A percentile compares a stretch with the other conserved stretches of the same genome.
phyloP scores from a whole-genome alignment of 1,284 basidiomycete species.

The Anthracocystis panici-leucophaei region DNA sequence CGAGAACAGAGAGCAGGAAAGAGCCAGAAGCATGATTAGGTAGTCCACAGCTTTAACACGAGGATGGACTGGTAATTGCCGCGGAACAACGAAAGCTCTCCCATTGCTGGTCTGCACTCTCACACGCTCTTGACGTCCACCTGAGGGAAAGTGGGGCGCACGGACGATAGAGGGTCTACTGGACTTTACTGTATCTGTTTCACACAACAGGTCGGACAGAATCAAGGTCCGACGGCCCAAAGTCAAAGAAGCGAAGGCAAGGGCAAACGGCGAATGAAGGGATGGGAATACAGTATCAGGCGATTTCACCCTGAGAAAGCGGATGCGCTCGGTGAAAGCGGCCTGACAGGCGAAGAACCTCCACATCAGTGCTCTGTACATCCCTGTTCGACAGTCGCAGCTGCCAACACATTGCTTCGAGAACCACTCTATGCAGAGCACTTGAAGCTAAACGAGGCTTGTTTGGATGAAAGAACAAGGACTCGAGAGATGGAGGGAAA shows the following conservation, averaged over 20 bases:
- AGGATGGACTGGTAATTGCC: constrained; percentile 7
- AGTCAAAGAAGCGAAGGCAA: neutral
- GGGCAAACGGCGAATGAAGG: constrained; percentile 8
- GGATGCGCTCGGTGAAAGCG: constrained; percentile 6
- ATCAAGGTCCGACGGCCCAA: constrained; percentile 7
- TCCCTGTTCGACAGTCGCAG: too few relatives aligned
- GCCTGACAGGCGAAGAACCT: neutral
- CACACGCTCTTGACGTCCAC: neutral
- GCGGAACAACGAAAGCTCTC: constrained; percentile 12
- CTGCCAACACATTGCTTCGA: neutral
- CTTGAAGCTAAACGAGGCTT: neutral
- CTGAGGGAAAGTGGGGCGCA: neutral
- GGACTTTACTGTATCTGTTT: too few relatives aligned
- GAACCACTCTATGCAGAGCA: neutral
- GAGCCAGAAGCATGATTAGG: constrained; percentile 14
- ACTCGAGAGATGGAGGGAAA: neutral
- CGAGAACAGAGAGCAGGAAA: neutral
- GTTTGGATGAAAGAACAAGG: neutral
- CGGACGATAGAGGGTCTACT: neutral
- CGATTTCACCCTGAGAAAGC: constrained; percentile 15
- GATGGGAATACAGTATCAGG: constrained; percentile 21
- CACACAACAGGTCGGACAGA: neutral
- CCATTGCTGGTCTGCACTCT: neutral
- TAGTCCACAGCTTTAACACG: neutral
- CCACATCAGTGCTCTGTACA: neutral